A percentile compares a stretch with the other conserved stretches of the same genome.
These are phyloP conservation scores for Chamaecyparis obtusa DNA, from an alignment of 75 land plant genomes.

Conservation along the genomic window DNA sequence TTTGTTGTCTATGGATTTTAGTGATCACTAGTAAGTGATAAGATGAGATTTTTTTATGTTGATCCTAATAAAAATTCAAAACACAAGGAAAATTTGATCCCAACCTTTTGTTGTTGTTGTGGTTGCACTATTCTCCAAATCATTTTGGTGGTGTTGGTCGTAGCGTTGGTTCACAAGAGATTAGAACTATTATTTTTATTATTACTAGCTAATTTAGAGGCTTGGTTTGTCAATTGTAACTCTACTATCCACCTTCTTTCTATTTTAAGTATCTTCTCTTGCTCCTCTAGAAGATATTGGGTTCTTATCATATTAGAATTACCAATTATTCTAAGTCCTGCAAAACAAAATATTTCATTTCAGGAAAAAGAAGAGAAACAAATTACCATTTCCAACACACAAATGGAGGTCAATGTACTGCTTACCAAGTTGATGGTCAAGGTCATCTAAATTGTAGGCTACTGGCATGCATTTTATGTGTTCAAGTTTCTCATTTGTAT, in stretches of 20 bases:
- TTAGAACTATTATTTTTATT: not conserved
- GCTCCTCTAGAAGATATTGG: constrained; percentile 11
- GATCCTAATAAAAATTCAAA: not conserved
- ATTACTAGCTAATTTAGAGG: not conserved
- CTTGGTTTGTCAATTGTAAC: not conserved
- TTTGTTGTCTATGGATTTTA: not conserved
- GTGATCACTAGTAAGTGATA: not conserved
- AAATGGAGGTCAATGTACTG: not conserved
- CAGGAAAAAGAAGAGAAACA: not conserved
- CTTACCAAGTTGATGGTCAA: not conserved
- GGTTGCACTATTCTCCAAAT: not conserved
- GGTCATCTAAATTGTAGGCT: not conserved
- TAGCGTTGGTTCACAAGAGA: constrained; percentile 1
- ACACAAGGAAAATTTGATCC: constrained; percentile 17
- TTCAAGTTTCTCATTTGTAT: not conserved
- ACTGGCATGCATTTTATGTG: not conserved
- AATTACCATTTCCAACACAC: not conserved
- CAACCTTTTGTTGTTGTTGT: constrained; percentile 14
- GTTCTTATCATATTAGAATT: constrained; percentile 2
- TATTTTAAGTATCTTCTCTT: not conserved
- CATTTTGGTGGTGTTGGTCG: constrained; percentile 7
- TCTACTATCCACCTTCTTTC: constrained; percentile 3
- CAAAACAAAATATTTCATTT: constrained; percentile 2
- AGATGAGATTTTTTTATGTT: too few species aligned
- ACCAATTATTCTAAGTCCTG: constrained; percentile 2